Evolutionary conservation across 2,329 filamentous ascomycete species (phyloP), one percentile per base, ranked within the genome.

Genomic region (Sporothrix humicola): DNA sequence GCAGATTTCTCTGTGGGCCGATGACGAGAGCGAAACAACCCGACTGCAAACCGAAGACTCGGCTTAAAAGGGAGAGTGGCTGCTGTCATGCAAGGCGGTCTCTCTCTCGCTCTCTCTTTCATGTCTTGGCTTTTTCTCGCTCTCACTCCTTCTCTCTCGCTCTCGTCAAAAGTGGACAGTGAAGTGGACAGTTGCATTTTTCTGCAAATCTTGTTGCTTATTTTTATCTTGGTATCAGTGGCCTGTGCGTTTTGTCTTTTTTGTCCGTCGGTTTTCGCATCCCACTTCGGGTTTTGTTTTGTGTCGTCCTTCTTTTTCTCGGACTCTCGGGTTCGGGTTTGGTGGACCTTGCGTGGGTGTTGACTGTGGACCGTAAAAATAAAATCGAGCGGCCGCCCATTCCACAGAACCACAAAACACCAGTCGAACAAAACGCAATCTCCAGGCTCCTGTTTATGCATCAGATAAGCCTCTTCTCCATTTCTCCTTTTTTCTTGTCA

Each of bases 141-240:
- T n/a, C n/a, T n/a, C n/a, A n/a, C n/a, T n/a, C n/a, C 23, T n/a
- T 56, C 52, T 56, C 52, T 56, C 52, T 56, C 52, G 52, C 52
- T 56, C n/a, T 56, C 52, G 52, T 23, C n/a, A 56, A 10, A 20
- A 56, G 52, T 23, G 52, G n/a, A 56, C 17, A 26, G 23, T 3
- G 3, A 26, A 26, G 23, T 26, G 23, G 52, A n/a, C 44, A 50
- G 48, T 13, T 50, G 9, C 23, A 20, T 56, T 56, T 20, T 5
- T 2, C 23, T 23, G 50, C 15, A 52, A 7, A 7, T 20, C 52
- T n/a, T 54, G n/a, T n/a, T 54, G 15, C 52, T 56, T 56, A 9
- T 56, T 56, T 26, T 56, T 20, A 48, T 13, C 15, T 48, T 48
- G 46, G 10, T 13, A 48, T 48, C 46, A 12, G 15, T 48, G 46